Base-by-base conservation (phyloP, 306 rosid genomes). In the Bauhinia variegata region DNA sequence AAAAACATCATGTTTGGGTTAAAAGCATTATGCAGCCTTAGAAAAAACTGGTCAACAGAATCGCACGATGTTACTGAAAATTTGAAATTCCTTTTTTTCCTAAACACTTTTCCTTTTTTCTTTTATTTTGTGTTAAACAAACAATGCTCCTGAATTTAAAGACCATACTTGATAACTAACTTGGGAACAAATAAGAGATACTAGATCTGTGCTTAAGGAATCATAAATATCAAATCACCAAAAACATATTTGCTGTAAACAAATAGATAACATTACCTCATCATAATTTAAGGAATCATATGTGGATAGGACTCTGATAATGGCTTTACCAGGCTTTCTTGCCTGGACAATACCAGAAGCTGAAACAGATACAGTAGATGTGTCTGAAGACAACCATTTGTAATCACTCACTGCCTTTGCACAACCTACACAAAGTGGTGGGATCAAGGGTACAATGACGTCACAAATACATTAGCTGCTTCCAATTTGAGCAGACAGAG, bases 321-420 rank as follows among this genome's bases (percentile, higher is more conserved):
- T 88, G 73, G 96, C 96, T 87, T 86, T 87, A 69, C 96, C 98
- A 59, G 88, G 88, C 84, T 70, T 86, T 85, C 81, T 84, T 34
- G 91, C 96, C 89, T 89, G 98, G 70, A 89, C 80, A 80, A 83
- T 75, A 54, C 98, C 98, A 78, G 83, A 85, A 83, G 83, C 77
- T 61, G 96, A 87, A 37, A 89, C 87, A 50, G 86, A 87, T 66
- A 87, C 87, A 12, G 56, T 85, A 65, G 82, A 70, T 67, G 70
- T 46, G 79, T 92, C 91, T 37, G 96, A 86, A 67, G 98, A 86
- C 68, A 87, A 73, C 98, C 98, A 92, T 75, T 79, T 87, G 78
- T 84, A 87, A 76, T 89, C 96, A 61, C 78, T 86, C 36, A 80
- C 80, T 65, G 83, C 67, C 72, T 87, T 77, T 52, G 89, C 96